Evolutionary conservation across 1,139 yeast genomes (phyloP), one percentile per base, ranked within the genome.

Genomic region (Yamadazyma jaroonii): DNA sequence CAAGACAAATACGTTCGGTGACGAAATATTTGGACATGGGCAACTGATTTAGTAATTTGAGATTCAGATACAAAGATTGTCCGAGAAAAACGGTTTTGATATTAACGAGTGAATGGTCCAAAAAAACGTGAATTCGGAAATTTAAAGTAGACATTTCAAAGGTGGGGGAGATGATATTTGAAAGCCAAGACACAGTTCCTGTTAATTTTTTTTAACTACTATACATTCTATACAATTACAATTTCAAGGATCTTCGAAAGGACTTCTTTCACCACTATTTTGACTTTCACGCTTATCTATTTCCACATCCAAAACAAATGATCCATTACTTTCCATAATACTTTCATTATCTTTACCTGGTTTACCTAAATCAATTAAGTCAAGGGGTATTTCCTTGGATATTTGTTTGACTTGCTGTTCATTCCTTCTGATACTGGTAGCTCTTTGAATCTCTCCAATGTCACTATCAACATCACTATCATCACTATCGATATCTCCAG

Each of bases 381-480:
- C 49, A 4, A 47, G 25, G 2, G 47, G 48, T 10, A 46, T 44
- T 31, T 36, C 40, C 14, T 33, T 27, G 6, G 21, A 15, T 6
- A 39, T 37, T 31, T 40, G 40, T 26, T 27, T 37, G 3, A 38
- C 45, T 28, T 42, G 44, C 3, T 31, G 29, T 17, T 39, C 34
- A 36, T 44, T 42, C 23, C 59, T 43, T 24, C 67, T 50, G 6
- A 67, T 53, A 39, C 73, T 66, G 9, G 74, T 67, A 35, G 75
- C 75, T 9, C 76, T 57, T 31, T 64, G 61, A 36, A 71, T 71
- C 45, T 70, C 73, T 7, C 75, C 76, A 33, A 71, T 67, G 45
- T 71, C 77, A 8, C 71, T 63, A 50, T 71, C 77, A 27, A 70
- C 73, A 45, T 71, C 77, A 14, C 69, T 61, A 45, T 69, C 76